Percentiles rank a stretch among this genome's conserved stretches.
Conservation (phyloP, 179 eudicot species). For the Carnegiea gigantea region DNA sequence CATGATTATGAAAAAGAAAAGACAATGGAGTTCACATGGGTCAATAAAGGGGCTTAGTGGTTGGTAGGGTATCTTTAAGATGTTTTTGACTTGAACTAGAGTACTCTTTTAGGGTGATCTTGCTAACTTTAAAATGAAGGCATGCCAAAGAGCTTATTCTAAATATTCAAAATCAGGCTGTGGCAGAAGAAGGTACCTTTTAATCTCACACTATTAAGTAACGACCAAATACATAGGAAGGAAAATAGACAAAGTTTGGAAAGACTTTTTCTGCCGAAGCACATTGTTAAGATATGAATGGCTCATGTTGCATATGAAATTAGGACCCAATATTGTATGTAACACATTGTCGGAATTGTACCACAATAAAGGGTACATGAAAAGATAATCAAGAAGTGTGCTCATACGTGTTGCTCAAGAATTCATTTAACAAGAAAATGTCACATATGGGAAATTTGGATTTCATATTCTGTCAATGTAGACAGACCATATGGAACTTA, state of each 20-base stretch:
- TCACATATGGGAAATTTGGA: neutral
- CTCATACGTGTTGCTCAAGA: neutral
- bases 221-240: too few species aligned
- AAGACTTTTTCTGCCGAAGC: neutral
- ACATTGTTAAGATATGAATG: neutral
- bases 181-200: neutral
- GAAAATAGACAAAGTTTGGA: neutral
- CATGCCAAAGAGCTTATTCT: neutral
- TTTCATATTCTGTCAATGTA: neutral
- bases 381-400: neutral
- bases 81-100: neutral
- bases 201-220: too few species aligned
- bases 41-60: neutral
- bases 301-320: neutral
- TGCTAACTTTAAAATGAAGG: neutral
- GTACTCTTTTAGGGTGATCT: neutral
- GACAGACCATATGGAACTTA: neutral
- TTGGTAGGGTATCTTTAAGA: neutral
- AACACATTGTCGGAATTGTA: neutral
- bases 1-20: neutral
- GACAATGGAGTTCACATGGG: neutral
- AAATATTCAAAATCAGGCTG: neutral
- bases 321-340: neutral
- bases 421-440: too few species aligned
- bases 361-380: neutral